These are phyloP conservation scores for Leccinum longicurvipes DNA, from an alignment of 768 basidiomycete genomes.

Conservation along the genomic window DNA sequence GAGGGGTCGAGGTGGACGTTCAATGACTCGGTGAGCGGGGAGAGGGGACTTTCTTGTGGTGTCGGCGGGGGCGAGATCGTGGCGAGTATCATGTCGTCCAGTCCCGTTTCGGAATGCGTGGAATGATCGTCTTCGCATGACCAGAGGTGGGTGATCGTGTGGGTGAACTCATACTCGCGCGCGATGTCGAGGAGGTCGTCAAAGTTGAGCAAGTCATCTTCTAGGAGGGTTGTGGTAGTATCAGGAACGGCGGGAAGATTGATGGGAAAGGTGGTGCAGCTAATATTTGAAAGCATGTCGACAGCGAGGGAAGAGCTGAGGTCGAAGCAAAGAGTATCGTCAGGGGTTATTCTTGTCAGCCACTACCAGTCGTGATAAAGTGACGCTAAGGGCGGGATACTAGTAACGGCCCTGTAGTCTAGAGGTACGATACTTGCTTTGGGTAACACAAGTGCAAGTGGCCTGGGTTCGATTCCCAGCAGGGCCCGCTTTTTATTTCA, in stretches of 20 bases:
- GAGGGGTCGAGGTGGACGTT: not conserved
- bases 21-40: not conserved
- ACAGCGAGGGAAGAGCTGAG: constrained; percentile 1
- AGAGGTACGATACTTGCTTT: constrained; percentile 41
- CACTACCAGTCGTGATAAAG: not conserved
- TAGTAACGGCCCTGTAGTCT: constrained; percentile 29
- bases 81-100: constrained; percentile 20
- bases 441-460: constrained; percentile 34
- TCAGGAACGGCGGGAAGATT: constrained; percentile 2
- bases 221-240: not conserved
- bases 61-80: constrained; percentile 1
- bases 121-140: constrained; percentile 14
- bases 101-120: constrained; percentile 3
- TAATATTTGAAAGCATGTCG: constrained; percentile 24
- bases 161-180: constrained; percentile 27
- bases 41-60: constrained; percentile 5
- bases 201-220: constrained; percentile 18
- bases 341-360: constrained; percentile 13
- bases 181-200: constrained; percentile 30
- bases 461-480: constrained; percentile 39
- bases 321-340: not conserved
- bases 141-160: constrained; percentile 20
- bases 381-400: no score
- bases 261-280: constrained; percentile 2
- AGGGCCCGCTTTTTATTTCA: constrained; percentile 24